Evolutionary conservation across 1,139 yeast genomes (phyloP).

Genomic region (Candida sojae): DNA sequence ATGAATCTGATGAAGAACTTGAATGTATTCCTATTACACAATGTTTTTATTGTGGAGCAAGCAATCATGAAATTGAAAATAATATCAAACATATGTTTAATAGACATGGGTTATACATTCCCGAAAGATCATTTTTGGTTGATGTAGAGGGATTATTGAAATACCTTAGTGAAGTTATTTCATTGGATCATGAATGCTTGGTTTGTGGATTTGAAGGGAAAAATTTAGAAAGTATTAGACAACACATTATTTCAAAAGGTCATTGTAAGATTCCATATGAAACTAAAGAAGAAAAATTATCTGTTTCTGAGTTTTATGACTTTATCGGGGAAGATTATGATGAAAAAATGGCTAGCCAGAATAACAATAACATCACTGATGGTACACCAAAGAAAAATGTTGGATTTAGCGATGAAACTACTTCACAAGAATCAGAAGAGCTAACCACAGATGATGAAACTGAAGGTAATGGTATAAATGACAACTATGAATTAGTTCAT

Average conservation of each 20-base stretch:
- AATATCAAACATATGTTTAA: conserved; percentile 52
- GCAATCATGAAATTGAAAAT: conserved; percentile 39
- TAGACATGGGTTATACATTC: conserved; percentile 52
- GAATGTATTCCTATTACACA: conserved; percentile 29
- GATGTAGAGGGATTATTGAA: conserved; percentile 48
- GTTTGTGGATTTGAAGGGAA: conserved; percentile 56
- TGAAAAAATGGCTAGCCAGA: conserved; percentile 9
- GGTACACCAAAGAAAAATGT: conserved; percentile 20
- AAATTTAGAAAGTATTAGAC: conserved; percentile 51
- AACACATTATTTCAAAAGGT: conserved; percentile 52
- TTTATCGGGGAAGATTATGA: conserved; percentile 25
- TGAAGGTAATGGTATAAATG: conserved; percentile 30
- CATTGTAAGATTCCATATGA: conserved; percentile 60
- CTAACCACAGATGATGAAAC: conserved; percentile 26
- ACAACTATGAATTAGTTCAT: conserved; percentile 34
- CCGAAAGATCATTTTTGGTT: conserved; percentile 43
- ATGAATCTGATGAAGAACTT: conserved; percentile 23
- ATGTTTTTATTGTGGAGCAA: conserved; percentile 45
- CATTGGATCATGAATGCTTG: conserved; percentile 50
- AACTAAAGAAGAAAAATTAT: conserved; percentile 41
- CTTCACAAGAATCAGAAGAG: conserved; percentile 11
- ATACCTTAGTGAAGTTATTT: conserved; percentile 44
- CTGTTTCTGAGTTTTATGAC: conserved; percentile 45
- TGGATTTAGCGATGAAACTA: conserved; percentile 17
- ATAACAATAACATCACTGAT: conserved; percentile 18